These are phyloP conservation scores for Endocalyx cinctus DNA, from an alignment of 2,329 filamentous ascomycete species.

Conservation along the genomic window DNA sequence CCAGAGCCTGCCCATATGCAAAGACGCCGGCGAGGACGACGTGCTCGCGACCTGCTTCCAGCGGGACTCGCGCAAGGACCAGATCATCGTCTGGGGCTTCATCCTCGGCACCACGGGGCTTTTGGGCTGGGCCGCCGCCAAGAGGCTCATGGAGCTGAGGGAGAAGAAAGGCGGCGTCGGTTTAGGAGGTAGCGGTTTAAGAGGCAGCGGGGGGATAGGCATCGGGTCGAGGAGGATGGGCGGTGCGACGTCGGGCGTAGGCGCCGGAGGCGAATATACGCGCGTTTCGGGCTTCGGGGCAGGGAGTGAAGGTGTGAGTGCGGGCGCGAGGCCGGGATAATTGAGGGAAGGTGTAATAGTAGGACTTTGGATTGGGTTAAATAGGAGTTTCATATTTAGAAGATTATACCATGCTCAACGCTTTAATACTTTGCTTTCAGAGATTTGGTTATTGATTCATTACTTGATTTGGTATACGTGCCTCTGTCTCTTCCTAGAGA, in stretches of 20 bases:
- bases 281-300: no score
- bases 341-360: no score
- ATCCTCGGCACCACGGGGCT: conserved; percentile 54
- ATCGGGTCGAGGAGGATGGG: background rate
- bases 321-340: no score
- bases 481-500: no score
- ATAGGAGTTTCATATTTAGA: no score
- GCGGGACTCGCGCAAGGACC: conserved; percentile 62
- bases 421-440: no score
- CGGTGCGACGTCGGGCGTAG: background rate
- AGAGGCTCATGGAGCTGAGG: conserved; percentile 41
- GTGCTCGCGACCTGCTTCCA: conserved; percentile 62
- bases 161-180: conserved; percentile 19
- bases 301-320: no score
- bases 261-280: no score
- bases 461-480: no score
- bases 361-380: no score
- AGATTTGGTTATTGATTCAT: no score
- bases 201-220: conserved; percentile 2
- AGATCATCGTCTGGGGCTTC: conserved; percentile 62
- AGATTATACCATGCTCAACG: no score
- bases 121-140: conserved; percentile 55
- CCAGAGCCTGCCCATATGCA: conserved; percentile 58
- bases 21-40: conserved; percentile 56
- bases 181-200: conserved; percentile 6